Percentiles rank a stretch among this genome's conserved stretches.
phyloP scores from a whole-genome alignment of 139 green algal species.

The Volvox reticuliferus region DNA sequence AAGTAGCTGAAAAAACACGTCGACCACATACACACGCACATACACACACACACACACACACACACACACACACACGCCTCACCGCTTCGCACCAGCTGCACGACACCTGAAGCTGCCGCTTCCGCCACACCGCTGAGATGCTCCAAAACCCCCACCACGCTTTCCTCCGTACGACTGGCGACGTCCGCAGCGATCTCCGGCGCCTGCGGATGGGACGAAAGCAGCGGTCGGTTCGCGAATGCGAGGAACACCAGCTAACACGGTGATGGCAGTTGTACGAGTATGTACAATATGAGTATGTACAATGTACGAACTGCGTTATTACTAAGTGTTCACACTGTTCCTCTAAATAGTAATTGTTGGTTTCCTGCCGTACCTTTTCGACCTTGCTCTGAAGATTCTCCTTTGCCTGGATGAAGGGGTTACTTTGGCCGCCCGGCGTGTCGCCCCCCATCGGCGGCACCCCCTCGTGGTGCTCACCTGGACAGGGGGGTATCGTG shows the following conservation, averaged over 20 bases:
- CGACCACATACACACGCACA: no score
- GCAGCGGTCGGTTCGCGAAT: no score
- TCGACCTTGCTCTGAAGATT: background rate
- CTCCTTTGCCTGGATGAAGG: constrained; percentile 13
- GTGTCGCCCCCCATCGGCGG: constrained; percentile 22
- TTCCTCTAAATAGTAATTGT: no score
- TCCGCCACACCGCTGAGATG: background rate
- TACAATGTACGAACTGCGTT: no score
- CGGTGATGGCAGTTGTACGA: no score
- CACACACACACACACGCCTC: background rate
- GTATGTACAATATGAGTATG: no score
- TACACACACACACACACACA: no score
- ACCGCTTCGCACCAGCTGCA: background rate
- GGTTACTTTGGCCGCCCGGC: background rate
- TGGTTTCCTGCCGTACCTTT: background rate
- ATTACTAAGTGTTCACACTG: no score
- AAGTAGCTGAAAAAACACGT: no score
- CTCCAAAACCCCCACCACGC: constrained; percentile 41
- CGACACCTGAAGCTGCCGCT: background rate
- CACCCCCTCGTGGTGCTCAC: constrained; percentile 20
- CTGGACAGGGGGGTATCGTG: background rate
- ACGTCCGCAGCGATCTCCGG: background rate
- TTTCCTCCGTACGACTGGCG: background rate
- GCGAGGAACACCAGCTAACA: no score
- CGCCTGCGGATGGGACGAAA: background rate